A percentile compares a stretch with the other conserved stretches of the same genome.
Conservation (phyloP, 2,329 filamentous ascomycete genomes). For the Sclerotinia sclerotiorum region DNA sequence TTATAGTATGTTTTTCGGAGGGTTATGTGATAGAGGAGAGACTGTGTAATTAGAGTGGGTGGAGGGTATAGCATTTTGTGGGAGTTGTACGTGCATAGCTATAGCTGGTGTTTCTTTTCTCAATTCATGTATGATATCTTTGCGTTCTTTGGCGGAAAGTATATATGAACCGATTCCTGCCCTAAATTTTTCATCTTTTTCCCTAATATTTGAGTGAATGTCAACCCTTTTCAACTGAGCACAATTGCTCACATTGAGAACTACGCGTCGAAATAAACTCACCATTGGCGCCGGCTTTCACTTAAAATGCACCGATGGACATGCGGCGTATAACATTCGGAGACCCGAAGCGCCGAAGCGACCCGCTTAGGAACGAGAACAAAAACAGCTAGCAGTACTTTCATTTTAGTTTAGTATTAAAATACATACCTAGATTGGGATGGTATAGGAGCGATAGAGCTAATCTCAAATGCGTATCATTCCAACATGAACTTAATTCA, state of each 20-base stretch:
- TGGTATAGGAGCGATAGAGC: neutral
- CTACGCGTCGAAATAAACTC: neutral
- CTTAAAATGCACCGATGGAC: neutral
- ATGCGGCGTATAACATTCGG: neutral
- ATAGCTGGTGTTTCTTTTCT: neutral
- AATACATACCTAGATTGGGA: too few species aligned
- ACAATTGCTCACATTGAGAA: neutral
- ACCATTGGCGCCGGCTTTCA: neutral
- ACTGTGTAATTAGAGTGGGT: neutral
- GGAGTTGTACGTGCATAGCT: neutral
- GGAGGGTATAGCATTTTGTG: neutral
- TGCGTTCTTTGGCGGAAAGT: neutral
- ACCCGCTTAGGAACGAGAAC: neutral
- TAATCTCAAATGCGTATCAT: neutral
- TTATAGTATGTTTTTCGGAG: neutral
- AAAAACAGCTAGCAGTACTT: too few species aligned
- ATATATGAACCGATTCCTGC: neutral
- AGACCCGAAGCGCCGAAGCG: neutral
- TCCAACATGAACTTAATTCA: neutral
- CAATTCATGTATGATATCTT: neutral
- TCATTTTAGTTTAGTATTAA: neutral
- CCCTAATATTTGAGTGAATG: neutral
- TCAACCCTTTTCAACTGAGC: neutral
- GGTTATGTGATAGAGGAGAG: neutral
- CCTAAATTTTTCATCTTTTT: neutral